Conservation (phyloP, 2,329 filamentous ascomycete species). For the Pestalotiopsis sp. region DNA sequence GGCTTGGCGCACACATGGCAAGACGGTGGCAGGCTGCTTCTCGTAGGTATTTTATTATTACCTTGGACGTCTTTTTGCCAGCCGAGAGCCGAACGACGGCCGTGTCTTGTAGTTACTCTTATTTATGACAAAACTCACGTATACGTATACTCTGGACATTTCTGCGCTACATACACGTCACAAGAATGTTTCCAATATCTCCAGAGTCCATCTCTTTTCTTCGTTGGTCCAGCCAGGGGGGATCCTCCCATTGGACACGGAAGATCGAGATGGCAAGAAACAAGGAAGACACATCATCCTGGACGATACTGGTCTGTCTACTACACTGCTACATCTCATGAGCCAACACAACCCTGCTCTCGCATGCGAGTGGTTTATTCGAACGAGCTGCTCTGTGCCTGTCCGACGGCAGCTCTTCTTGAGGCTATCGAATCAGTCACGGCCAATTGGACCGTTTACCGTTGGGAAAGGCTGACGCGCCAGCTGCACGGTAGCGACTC, state of each 20-base stretch:
- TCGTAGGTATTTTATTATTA: neutral
- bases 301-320: neutral
- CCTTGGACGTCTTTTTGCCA: neutral
- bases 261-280: neutral
- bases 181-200: neutral
- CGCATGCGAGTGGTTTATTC: neutral
- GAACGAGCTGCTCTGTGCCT: neutral
- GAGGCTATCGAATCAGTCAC: neutral
- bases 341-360: neutral
- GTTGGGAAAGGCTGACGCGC: neutral
- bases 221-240: neutral
- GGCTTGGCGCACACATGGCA: too few species aligned
- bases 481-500: neutral
- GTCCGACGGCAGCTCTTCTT: neutral
- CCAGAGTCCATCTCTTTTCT: neutral
- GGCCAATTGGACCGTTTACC: slow-evolving; percentile 3
- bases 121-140: neutral
- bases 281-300: neutral
- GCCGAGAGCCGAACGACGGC: neutral
- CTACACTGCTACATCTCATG: neutral
- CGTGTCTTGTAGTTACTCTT: neutral
- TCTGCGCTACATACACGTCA: neutral
- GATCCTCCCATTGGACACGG: neutral
- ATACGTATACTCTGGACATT: neutral
- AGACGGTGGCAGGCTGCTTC: neutral